A percentile compares a stretch with the other conserved stretches of the same genome.
Conservation (phyloP, 2,329 filamentous ascomycete genomes). For the Emydomyces testavorans region DNA sequence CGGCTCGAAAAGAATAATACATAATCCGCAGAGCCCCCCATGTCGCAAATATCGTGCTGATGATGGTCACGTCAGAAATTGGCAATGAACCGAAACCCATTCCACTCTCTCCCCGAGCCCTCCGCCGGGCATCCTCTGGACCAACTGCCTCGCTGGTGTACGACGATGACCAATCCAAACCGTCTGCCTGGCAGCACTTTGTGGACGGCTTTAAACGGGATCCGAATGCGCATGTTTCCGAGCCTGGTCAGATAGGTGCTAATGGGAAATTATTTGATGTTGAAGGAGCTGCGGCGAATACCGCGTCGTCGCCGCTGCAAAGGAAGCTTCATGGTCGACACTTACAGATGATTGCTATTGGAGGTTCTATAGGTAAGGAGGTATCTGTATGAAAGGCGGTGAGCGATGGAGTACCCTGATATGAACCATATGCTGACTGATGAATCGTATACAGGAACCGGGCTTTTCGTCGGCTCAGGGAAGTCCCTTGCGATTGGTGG, state of each 20-base stretch:
- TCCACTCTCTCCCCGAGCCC: not conserved
- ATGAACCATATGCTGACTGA: not conserved
- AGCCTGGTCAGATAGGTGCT: conserved; percentile 13
- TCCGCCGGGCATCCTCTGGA: not conserved
- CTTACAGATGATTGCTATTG: conserved; percentile 49
- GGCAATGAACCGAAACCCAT: not conserved
- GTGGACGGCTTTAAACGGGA: conserved; percentile 24
- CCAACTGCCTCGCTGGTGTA: conserved; percentile 4
- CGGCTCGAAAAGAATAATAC: no score
- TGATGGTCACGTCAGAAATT: not conserved
- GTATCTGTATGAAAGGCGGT: not conserved
- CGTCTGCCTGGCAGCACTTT: conserved; percentile 17
- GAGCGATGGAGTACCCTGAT: not conserved
- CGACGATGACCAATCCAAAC: conserved; percentile 1
- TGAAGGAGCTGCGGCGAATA: conserved; percentile 22
- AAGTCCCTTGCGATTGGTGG: conserved; percentile 30
- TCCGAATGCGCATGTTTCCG: conserved; percentile 20
- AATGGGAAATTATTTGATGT: conserved; percentile 20
- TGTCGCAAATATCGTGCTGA: not conserved
- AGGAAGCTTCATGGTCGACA: conserved; percentile 40
- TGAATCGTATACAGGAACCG: conserved; percentile 25
- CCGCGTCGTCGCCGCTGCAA: conserved; percentile 22
- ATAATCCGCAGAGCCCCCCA: no score
- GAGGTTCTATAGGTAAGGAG: conserved; percentile 39
- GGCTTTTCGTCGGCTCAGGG: conserved; percentile 35